Evolutionary conservation across 164 flowering plant genomes (phyloP).

Genomic region (Liquidambar formosana): DNA sequence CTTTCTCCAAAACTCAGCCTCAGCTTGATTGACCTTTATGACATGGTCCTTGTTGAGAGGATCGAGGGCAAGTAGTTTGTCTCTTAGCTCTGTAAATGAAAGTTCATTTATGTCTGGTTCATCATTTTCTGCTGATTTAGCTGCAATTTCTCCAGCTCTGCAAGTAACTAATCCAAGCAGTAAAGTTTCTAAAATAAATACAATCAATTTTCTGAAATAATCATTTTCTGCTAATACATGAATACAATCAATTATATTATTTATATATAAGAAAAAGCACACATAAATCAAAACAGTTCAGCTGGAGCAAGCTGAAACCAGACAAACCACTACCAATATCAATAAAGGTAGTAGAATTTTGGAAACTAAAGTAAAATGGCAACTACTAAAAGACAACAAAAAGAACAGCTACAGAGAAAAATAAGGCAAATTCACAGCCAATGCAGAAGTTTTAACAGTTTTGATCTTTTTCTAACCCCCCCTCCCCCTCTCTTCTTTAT

Average conservation of each 20-base stretch:
- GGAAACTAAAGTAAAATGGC: no score
- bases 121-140: conserved; percentile 29
- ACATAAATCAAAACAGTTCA: neutral
- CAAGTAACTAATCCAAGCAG: conserved; percentile 19
- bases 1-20: conserved; percentile 95
- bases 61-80: conserved; percentile 88
- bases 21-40: conserved; percentile 80
- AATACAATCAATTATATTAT: neutral
- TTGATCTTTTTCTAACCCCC: no score
- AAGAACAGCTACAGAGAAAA: no score
- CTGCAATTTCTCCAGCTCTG: conserved; percentile 41
- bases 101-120: conserved; percentile 63
- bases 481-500: no score
- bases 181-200: conserved; percentile 12
- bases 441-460: no score
- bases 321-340: neutral
- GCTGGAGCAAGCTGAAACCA: neutral
- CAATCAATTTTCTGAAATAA: no score
- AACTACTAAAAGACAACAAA: no score
- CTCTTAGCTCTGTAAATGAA: conserved; percentile 91
- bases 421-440: no score
- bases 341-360: neutral
- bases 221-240: no score
- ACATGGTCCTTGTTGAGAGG: conserved; percentile 90
- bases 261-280: neutral